phyloP scores from a whole-genome alignment of 2,329 filamentous ascomycete species.

The Fusarium metavorans region DNA sequence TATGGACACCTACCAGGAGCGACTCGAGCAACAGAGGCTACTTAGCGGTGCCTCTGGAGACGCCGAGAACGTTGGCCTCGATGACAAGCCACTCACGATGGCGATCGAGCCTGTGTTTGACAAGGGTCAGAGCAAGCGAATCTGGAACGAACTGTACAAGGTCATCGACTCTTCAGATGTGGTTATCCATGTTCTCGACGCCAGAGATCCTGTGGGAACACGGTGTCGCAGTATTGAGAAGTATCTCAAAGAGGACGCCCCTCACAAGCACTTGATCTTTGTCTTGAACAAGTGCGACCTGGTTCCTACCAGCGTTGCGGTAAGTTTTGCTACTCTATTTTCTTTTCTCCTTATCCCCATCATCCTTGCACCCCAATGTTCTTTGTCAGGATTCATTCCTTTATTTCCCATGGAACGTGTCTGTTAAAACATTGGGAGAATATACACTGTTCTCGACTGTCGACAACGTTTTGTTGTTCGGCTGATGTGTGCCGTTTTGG shows the following conservation, averaged over 20 bases:
- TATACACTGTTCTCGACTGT: slow-evolving; percentile 65
- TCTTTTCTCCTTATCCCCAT: slow-evolving; percentile 47
- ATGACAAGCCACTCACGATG: slow-evolving; percentile 60
- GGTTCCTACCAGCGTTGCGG: slow-evolving; percentile 90
- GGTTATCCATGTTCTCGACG: slow-evolving; percentile 93
- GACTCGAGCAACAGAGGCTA: slow-evolving; percentile 81
- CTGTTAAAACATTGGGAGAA: slow-evolving; percentile 99
- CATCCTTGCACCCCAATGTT: slow-evolving; percentile 69
- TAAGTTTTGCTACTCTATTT: slow-evolving; percentile 70
- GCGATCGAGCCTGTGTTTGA: slow-evolving; percentile 89
- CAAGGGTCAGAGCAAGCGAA: slow-evolving; percentile 94
- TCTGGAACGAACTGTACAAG: slow-evolving; percentile 97
- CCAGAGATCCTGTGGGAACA: slow-evolving; percentile 89
- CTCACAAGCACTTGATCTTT: slow-evolving; percentile 86
- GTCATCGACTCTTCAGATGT: slow-evolving; percentile 97
- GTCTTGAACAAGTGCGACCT: slow-evolving; percentile 72
- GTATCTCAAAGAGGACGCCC: slow-evolving; percentile 91
- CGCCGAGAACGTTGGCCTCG: slow-evolving; percentile 61
- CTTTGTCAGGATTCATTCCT: slow-evolving; percentile 86
- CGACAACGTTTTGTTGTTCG: slow-evolving; percentile 55
- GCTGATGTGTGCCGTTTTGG: slow-evolving; percentile 92
- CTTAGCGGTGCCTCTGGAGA: slow-evolving; percentile 77
- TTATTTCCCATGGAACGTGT: slow-evolving; percentile 80
- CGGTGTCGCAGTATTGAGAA: slow-evolving; percentile 84
- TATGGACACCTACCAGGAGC: slow-evolving; percentile 84